phyloP scores from a whole-genome alignment of 176 grass and related monocot species.

The Juncus effusus region DNA sequence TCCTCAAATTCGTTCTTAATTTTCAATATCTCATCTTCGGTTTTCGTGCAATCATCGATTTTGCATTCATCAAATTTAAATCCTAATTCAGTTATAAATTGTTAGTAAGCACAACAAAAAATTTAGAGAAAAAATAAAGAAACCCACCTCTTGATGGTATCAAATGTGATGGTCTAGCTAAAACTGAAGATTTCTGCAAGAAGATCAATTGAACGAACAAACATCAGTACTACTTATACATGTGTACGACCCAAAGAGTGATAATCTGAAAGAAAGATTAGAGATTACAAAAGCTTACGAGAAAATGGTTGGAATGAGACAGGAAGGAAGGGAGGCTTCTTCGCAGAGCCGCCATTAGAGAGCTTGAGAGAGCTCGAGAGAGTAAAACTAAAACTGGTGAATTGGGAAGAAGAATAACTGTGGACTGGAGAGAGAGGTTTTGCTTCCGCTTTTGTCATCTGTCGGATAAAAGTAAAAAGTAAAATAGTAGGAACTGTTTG shows the following conservation, averaged over 20 bases:
- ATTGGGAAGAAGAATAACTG: neutral
- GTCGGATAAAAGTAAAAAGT: neutral
- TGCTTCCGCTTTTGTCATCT: neutral
- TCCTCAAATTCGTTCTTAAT: slow-evolving; percentile 76
- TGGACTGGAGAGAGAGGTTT: slow-evolving; percentile 14
- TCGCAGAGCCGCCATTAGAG: slow-evolving; percentile 31
- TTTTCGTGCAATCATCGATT: neutral
- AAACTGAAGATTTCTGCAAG: slow-evolving; percentile 29
- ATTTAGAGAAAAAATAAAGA: neutral
- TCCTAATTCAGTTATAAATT: slow-evolving; percentile 9
- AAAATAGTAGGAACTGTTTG: neutral
- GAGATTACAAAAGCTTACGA: slow-evolving; percentile 3
- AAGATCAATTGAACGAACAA: neutral
- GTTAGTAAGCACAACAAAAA: too few relatives aligned
- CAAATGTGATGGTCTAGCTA: slow-evolving; percentile 5
- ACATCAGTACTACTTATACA: neutral
- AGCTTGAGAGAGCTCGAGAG: slow-evolving; percentile 7
- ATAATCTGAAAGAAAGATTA: neutral
- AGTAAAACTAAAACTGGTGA: slow-evolving; percentile 28
- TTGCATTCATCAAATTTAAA: neutral
- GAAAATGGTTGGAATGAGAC: slow-evolving; percentile 14
- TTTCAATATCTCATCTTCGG: slow-evolving; percentile 73
- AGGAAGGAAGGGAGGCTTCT: slow-evolving; percentile 19
- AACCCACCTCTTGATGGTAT: slow-evolving; percentile 15
- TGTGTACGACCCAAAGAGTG: neutral